Conservation (phyloP, 1,139 yeast species). For the Yamadazyma kanchanaburiensis region DNA sequence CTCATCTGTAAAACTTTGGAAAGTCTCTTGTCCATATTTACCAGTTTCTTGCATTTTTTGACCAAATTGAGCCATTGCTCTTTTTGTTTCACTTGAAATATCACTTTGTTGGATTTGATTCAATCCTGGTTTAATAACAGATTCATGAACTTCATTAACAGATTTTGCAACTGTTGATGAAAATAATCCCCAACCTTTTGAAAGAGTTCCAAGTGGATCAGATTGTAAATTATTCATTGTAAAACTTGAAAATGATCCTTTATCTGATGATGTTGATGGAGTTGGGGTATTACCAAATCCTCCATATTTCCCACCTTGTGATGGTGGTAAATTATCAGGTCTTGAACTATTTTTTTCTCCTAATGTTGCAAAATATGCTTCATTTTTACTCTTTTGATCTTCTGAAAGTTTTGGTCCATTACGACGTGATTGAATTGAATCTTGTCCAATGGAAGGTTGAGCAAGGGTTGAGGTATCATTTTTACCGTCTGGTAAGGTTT, state of each 20-base stretch:
- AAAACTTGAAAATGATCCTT: conserved; percentile 48
- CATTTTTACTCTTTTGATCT: conserved; percentile 62
- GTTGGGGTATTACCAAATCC: conserved; percentile 88
- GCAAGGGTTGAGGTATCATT: conserved; percentile 4
- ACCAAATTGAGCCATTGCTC: conserved; percentile 95
- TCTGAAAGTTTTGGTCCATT: conserved; percentile 29
- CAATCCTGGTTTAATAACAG: conserved; percentile 85
- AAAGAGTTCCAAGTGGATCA: conserved; percentile 85
- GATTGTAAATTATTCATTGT: conserved; percentile 73
- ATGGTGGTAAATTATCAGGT: conserved; percentile 82
- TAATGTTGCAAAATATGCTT: conserved; percentile 74
- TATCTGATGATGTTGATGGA: conserved; percentile 22
- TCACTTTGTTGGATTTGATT: conserved; percentile 81
- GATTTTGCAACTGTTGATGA: conserved; percentile 81
- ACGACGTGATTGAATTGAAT: conserved; percentile 41
- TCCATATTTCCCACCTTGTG: conserved; percentile 88
- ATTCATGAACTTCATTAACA: conserved; percentile 79
- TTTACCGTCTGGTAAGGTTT: conserved; percentile 33
- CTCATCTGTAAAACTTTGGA: conserved; percentile 58
- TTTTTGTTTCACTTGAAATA: conserved; percentile 71
- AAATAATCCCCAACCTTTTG: conserved; percentile 93
- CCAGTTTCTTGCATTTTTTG: conserved; percentile 91
- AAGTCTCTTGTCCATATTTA: conserved; percentile 62
- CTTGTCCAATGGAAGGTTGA: conserved; percentile 16
- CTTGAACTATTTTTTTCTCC: conserved; percentile 72